A percentile compares a stretch with the other conserved stretches of the same genome.
Evolutionary conservation across 2,329 filamentous ascomycete genomes (phyloP).

Genomic region (Alternaria infectoria): DNA sequence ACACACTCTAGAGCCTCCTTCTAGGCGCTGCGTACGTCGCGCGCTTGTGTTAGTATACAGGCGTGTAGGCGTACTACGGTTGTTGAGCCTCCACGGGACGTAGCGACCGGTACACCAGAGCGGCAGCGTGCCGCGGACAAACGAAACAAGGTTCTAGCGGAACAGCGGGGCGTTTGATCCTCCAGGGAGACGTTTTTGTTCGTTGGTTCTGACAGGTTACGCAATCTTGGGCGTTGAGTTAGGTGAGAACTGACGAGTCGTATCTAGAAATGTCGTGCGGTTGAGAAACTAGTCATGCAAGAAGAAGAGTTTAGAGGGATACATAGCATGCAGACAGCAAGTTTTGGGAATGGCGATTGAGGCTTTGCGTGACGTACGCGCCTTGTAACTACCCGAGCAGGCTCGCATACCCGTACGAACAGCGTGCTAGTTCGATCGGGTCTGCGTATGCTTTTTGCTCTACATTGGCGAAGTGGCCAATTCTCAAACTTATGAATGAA

Average conservation of each 20-base stretch:
- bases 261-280: not conserved
- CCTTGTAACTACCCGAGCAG: not conserved
- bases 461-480: not conserved
- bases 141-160: not conserved
- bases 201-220: not conserved
- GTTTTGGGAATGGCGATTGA: too few species aligned
- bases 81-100: not conserved
- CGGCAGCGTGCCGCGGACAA: not conserved
- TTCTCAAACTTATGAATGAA: too few species aligned
- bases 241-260: not conserved
- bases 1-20: not conserved
- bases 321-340: too few species aligned
- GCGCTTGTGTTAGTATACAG: not conserved
- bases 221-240: not conserved
- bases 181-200: not conserved
- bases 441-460: not conserved
- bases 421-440: not conserved
- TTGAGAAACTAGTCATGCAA: too few species aligned
- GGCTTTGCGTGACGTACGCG: not conserved
- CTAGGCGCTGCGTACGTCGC: not conserved
- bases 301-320: too few species aligned
- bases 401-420: not conserved
- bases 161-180: not conserved
- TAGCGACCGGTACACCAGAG: not conserved
- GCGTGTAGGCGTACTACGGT: not conserved